A percentile compares a stretch with the other conserved stretches of the same genome.
Conservation (phyloP, 2,329 filamentous ascomycete species). For the Aspergillus flavus region DNA sequence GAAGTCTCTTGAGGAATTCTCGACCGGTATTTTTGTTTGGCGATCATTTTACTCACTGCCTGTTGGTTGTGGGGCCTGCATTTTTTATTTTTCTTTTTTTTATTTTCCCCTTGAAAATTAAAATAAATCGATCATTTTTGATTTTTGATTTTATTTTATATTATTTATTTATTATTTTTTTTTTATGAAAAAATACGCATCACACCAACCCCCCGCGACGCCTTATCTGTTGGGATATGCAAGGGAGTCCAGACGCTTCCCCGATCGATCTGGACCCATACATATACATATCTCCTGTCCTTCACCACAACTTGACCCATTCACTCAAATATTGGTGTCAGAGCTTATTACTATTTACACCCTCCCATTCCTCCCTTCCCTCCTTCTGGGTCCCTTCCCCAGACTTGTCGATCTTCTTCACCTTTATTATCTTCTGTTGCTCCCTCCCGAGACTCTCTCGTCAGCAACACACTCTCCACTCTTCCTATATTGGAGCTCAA, state of each 20-base stretch:
- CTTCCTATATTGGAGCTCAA: neutral
- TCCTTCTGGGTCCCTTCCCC: slow-evolving; percentile 7
- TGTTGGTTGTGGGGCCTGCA: slow-evolving; percentile 11
- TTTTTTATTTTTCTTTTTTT: slow-evolving; percentile 12
- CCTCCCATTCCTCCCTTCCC: slow-evolving; percentile 2
- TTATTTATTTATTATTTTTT: slow-evolving; percentile 9
- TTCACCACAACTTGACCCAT: slow-evolving; percentile 12
- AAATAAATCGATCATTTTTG: neutral
- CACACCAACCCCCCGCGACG: slow-evolving; percentile 19
- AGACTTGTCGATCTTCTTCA: slow-evolving; percentile 4
- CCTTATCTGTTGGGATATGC: slow-evolving; percentile 30
- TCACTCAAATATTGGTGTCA: neutral
- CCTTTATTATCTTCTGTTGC: neutral
- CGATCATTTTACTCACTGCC: slow-evolving; percentile 6
- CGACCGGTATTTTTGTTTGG: slow-evolving; percentile 21
- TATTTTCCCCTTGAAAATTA: neutral
- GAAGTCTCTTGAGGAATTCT: slow-evolving; percentile 13
- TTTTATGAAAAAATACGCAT: slow-evolving; percentile 10
- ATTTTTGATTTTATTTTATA: neutral
- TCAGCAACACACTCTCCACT: slow-evolving; percentile 5
- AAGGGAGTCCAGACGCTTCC: slow-evolving; percentile 29
- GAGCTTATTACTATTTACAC: slow-evolving; percentile 15
- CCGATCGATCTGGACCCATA: slow-evolving; percentile 28
- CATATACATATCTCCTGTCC: slow-evolving; percentile 11
- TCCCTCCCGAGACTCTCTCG: neutral